Percentiles rank a stretch among this genome's conserved stretches.
Conservation (phyloP, 2,329 filamentous ascomycete genomes). For the Cytospora chrysosperma region DNA sequence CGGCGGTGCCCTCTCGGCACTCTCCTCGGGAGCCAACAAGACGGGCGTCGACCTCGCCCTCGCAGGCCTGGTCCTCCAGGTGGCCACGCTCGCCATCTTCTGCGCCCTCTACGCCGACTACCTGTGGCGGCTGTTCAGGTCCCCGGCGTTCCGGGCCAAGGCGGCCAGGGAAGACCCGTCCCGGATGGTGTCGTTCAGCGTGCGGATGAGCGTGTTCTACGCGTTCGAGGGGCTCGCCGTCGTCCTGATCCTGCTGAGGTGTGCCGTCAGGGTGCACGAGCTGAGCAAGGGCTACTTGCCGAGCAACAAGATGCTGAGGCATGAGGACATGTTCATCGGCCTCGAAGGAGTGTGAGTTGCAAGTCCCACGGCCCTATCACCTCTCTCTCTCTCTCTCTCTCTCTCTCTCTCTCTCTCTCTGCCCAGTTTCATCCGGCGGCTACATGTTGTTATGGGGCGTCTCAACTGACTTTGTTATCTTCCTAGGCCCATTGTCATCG, state of each 20-base stretch:
- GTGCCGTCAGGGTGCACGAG: constrained; percentile 64
- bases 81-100: constrained; percentile 55
- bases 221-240: constrained; percentile 52
- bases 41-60: constrained; percentile 49
- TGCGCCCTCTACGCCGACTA: constrained; percentile 49
- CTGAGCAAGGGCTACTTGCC: constrained; percentile 62
- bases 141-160: background rate
- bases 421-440: background rate
- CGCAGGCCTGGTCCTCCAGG: constrained; percentile 58
- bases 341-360: constrained; percentile 21
- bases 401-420: too few species aligned
- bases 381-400: too few species aligned
- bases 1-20: constrained; percentile 52
- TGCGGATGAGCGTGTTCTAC: constrained; percentile 49
- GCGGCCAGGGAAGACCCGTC: background rate
- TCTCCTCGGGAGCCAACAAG: constrained; percentile 45
- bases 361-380: background rate
- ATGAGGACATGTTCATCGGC: constrained; percentile 26
- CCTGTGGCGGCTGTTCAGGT: constrained; percentile 40
- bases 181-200: constrained; percentile 14
- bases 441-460: too few species aligned
- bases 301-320: constrained; percentile 41
- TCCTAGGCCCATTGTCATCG: constrained; percentile 13
- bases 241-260: constrained; percentile 59
- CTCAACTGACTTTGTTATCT: background rate